Conservation (phyloP, 2,329 filamentous ascomycete genomes). For the Tolypocladium pustulatum region DNA sequence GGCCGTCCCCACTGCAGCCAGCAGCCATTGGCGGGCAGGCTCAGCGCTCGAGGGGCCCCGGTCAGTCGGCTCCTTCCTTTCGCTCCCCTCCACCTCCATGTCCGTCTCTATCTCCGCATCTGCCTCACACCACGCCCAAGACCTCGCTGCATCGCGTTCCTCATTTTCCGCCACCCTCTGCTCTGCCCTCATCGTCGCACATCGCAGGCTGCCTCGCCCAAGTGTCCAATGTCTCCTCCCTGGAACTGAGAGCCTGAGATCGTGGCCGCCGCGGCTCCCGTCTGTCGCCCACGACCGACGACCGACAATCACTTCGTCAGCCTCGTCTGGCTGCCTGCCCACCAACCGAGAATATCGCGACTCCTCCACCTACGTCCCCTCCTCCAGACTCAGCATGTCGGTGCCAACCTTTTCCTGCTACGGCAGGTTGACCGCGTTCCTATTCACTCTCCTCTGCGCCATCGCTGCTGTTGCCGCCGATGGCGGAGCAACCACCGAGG, state of each 20-base stretch:
- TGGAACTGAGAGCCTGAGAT: slow-evolving; percentile 7
- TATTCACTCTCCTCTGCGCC: slow-evolving; percentile 14
- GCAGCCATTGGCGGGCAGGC: background rate
- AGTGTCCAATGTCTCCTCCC: slow-evolving; percentile 8
- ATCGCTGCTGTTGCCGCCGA: slow-evolving; percentile 19
- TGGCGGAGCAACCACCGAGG: slow-evolving; percentile 21
- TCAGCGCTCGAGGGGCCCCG: background rate
- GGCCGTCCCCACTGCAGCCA: background rate
- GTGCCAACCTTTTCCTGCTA: background rate
- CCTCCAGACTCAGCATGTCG: background rate
- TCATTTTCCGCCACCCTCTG: background rate
- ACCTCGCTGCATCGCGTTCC: background rate
- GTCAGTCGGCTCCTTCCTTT: background rate
- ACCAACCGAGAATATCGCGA: background rate
- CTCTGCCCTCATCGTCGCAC: background rate
- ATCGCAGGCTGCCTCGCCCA: background rate
- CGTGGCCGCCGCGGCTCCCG: background rate
- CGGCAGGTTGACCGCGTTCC: slow-evolving; percentile 6
- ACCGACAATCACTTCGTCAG: background rate
- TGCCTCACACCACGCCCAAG: background rate
- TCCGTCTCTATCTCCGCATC: background rate
- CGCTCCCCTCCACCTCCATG: background rate
- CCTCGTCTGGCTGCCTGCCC: background rate
- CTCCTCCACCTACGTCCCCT: background rate
- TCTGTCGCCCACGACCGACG: background rate